Base-by-base conservation (phyloP, 169 alveolate species). In the Babesia bigemina region DNA sequence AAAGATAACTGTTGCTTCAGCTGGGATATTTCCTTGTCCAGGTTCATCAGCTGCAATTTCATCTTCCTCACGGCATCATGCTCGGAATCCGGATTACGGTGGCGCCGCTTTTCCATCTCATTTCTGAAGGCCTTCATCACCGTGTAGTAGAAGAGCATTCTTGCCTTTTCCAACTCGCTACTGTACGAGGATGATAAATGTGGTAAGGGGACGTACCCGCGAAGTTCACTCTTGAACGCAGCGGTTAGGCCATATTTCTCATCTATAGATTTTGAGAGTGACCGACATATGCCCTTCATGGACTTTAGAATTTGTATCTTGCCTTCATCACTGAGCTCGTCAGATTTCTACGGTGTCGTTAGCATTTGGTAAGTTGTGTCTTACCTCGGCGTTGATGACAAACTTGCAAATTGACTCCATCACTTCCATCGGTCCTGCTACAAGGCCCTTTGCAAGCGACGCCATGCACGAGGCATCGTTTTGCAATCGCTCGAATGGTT, bases 391-490 rank as follows among this genome's bases (percentile, higher is more conserved):
- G n/a, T 67, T 65, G 29, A n/a, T 48, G 42, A 67, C 22, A 39
- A 52, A 67, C 48, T 67, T 67, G 66, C 76, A 67, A 28, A 67
- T 67, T n/a, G 52, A 22, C 16, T 33, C 42, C 53, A 67, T 7
- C 6, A 67, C 29, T 10, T 42, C 76, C 59, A 67, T 19, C 1
- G 76, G 21, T 13, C 76, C 76, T 33, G 76, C 2, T 52, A 58
- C n/a, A 19, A 42, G 50, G 8, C 76, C 76, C 29, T 44, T 50
- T 4, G 76, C 52, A 0, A 67, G 50, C 22, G 50, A 33, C 0
- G 58, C 36, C 22, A 67, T 42, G 65, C 65, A 66, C 28, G 44
- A 44, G 50, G 75, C 63, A 66, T 66, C 75, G 29, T 29, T 21
- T 19, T 28, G 56, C 22, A 52, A 16, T 4, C 53, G 48, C 19